Evolutionary conservation across 768 basidiomycete genomes (phyloP).

Genomic region (Pilatotrama ljubarskyi): DNA sequence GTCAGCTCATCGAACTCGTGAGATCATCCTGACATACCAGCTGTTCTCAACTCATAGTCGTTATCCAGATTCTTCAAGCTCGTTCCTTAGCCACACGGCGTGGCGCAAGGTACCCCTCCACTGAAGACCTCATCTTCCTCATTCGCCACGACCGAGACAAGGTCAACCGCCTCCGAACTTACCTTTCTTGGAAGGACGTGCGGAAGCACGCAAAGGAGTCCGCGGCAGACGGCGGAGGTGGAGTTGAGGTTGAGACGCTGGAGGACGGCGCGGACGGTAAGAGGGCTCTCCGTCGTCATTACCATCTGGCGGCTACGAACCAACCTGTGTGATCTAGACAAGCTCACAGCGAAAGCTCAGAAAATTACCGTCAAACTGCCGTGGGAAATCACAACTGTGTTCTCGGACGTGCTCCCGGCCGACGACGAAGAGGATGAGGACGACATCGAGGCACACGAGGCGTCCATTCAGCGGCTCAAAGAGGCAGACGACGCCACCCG

Average conservation of each 20-base stretch:
- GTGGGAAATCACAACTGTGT: conserved; percentile 93
- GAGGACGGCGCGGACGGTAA: conserved; percentile 83
- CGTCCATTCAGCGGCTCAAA: conserved; percentile 87
- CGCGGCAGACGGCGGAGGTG: conserved; percentile 77
- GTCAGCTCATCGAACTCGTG: conserved; percentile 90
- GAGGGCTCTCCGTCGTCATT: too few species aligned
- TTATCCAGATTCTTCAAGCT: conserved; percentile 79
- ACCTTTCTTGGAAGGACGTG: conserved; percentile 97
- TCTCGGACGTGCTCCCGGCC: conserved; percentile 87
- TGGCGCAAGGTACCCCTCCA: conserved; percentile 81
- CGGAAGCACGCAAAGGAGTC: conserved; percentile 93
- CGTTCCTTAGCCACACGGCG: conserved; percentile 79
- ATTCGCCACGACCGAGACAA: conserved; percentile 93
- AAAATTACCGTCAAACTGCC: conserved; percentile 94
- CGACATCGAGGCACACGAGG: conserved; percentile 93
- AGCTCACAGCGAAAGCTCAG: conserved; percentile 78
- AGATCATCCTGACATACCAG: not conserved
- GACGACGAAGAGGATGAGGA: conserved; percentile 97
- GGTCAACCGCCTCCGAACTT: conserved; percentile 89
- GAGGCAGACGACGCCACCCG: conserved; percentile 95
- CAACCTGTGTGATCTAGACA: conserved; percentile 48
- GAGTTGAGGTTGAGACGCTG: conserved; percentile 77
- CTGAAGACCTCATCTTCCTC: conserved; percentile 95
- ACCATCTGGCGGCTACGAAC: not conserved
- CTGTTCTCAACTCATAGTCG: too few species aligned